These are phyloP conservation scores for Heracleum sosnowskyi DNA, from an alignment of 129 eudicot genomes.

Conservation along the genomic window DNA sequence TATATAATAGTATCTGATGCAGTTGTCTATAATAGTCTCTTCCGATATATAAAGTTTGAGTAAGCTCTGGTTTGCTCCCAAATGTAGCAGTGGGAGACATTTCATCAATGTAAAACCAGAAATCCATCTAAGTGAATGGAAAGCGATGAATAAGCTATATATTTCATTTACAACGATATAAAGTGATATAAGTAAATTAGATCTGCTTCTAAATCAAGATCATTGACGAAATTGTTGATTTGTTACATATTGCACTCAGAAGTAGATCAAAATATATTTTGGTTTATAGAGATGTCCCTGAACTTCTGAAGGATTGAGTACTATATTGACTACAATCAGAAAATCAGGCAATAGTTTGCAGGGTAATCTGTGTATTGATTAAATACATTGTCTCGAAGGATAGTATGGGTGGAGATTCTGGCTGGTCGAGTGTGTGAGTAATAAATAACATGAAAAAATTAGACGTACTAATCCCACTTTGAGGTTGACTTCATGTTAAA, in stretches of 20 bases:
- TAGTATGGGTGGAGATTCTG: neutral
- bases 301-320: neutral
- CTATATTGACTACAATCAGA: neutral
- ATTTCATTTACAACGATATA: neutral
- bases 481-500: neutral
- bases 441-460: neutral
- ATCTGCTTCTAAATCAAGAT: neutral
- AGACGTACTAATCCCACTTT: neutral
- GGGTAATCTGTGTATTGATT: neutral
- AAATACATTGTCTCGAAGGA: neutral
- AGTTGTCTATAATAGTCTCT: neutral
- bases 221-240: neutral
- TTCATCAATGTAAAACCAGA: neutral
- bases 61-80: neutral
- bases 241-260: neutral
- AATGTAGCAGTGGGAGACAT: neutral
- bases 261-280: neutral
- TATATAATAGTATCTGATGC: neutral
- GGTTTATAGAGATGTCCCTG: neutral
- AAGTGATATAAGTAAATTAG: neutral
- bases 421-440: neutral
- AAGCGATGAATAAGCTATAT: neutral
- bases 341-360: neutral
- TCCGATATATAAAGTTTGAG: neutral
- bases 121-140: neutral